A percentile compares a stretch with the other conserved stretches of the same genome.
phyloP scores from a whole-genome alignment of 192 early-diverging fungal genomes.

The Coemansia sp. region DNA sequence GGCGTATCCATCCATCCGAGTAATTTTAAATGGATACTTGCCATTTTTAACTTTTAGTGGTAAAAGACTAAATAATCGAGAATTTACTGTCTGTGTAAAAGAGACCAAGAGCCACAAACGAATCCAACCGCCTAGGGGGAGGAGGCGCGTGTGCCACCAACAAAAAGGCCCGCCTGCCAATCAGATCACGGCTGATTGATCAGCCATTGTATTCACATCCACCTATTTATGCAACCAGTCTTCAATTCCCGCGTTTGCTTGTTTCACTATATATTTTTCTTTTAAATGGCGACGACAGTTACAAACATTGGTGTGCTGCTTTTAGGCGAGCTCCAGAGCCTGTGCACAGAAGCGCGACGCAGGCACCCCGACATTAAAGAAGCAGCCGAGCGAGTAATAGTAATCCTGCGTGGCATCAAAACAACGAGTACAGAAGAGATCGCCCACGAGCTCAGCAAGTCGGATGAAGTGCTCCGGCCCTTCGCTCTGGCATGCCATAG shows the following conservation, averaged over 20 bases:
- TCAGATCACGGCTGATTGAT: too few relatives aligned
- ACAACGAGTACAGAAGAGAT: conserved; percentile 31
- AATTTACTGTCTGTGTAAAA: background rate
- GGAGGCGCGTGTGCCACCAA: too few relatives aligned
- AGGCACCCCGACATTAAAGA: conserved; percentile 97
- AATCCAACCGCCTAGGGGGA: too few relatives aligned
- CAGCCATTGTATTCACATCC: too few relatives aligned
- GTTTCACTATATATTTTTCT: background rate
- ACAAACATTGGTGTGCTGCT: conserved; percentile 55
- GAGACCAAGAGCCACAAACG: background rate
- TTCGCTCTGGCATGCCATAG: conserved; percentile 86
- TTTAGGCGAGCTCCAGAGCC: conserved; percentile 73
- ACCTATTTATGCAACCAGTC: too few relatives aligned
- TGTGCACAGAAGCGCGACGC: conserved; percentile 83
- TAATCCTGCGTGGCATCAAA: conserved; percentile 53
- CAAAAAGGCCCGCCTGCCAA: too few relatives aligned
- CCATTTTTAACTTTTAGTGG: conserved; percentile 6
- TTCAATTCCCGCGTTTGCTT: too few relatives aligned
- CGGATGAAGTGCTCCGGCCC: conserved; percentile 76
- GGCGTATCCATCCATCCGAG: conserved; percentile 5
- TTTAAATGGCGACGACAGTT: conserved; percentile 20
- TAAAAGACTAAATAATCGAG: background rate
- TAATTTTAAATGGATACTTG: conserved; percentile 2
- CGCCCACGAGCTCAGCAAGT: conserved; percentile 66
- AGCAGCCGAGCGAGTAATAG: conserved; percentile 59